These are phyloP conservation scores for Vitis riparia DNA, from an alignment of 164 flowering plant genomes.

Conservation along the genomic window DNA sequence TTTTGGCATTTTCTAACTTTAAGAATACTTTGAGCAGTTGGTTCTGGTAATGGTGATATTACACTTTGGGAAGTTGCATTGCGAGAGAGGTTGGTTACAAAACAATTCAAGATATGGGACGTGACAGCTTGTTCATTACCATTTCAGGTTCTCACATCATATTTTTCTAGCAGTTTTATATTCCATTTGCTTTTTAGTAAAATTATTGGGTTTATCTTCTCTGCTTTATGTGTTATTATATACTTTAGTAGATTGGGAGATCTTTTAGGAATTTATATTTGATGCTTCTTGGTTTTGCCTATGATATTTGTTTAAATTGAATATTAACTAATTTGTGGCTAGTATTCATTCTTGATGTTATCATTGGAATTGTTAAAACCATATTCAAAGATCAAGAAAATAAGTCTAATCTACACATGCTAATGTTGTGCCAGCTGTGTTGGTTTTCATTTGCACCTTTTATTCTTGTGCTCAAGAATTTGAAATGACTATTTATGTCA, in stretches of 20 bases:
- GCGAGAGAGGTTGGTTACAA: slow-evolving; percentile 66
- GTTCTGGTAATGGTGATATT: slow-evolving; percentile 67
- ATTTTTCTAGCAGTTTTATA: neutral
- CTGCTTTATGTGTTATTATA: neutral
- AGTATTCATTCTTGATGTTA: neutral
- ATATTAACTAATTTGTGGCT: neutral
- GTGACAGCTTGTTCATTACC: slow-evolving; percentile 38
- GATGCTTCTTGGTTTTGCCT: neutral
- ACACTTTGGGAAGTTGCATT: slow-evolving; percentile 70
- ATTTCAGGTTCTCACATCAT: slow-evolving; percentile 55
- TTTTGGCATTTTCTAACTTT: slow-evolving; percentile 6
- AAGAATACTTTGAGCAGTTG: slow-evolving; percentile 45
- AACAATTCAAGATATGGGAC: slow-evolving; percentile 82
- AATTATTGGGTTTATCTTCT: neutral
- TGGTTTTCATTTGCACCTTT: neutral
- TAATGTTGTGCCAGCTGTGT: neutral
- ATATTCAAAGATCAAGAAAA: neutral
- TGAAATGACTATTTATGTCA: slow-evolving; percentile 4
- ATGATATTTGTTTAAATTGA: neutral
- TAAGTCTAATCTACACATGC: neutral
- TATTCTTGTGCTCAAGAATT: neutral
- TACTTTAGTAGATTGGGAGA: neutral
- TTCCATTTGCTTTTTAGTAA: neutral
- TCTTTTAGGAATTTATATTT: neutral
- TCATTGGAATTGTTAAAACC: neutral